Percentiles rank a stretch among this genome's conserved stretches.
phyloP scores from a whole-genome alignment of 2,329 filamentous ascomycete species.

The Trichophyton simii region DNA sequence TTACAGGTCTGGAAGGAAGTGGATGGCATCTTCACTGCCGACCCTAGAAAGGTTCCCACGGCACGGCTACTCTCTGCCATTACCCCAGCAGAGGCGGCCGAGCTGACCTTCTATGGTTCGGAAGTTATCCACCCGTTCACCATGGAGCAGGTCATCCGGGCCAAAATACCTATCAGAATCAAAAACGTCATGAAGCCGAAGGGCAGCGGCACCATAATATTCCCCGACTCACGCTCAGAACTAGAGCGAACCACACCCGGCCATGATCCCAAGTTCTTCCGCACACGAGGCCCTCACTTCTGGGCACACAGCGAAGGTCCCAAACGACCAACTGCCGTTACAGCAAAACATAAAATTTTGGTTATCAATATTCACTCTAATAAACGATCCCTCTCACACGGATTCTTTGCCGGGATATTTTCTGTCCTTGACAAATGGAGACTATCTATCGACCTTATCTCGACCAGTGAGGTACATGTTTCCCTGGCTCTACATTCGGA shows the following conservation, averaged over 20 bases:
- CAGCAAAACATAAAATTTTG: conserved; percentile 92
- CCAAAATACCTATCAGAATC: conserved; percentile 54
- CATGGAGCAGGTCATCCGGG: conserved; percentile 77
- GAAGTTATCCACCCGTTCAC: conserved; percentile 98
- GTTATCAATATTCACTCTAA: conserved; percentile 98
- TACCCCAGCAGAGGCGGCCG: conserved; percentile 86
- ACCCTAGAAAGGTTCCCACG: conserved; percentile 81
- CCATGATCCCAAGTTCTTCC: conserved; percentile 45
- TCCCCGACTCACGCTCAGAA: conserved; percentile 56
- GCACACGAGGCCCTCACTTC: conserved; percentile 35
- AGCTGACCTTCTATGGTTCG: conserved; percentile 85
- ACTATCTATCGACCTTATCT: conserved; percentile 90
- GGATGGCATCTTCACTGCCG: conserved; percentile 81
- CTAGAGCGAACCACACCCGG: conserved; percentile 39
- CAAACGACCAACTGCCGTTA: conserved; percentile 76
- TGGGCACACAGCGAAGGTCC: conserved; percentile 44
- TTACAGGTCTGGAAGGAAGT: conserved; percentile 99
- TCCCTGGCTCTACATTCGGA: conserved; percentile 91
- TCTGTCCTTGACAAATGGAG: conserved; percentile 75
- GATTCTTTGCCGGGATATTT: conserved; percentile 91
- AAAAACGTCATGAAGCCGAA: conserved; percentile 59
- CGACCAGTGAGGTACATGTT: conserved; percentile 90
- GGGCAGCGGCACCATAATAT: conserved; percentile 50
- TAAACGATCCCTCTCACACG: conserved; percentile 88
- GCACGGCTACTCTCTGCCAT: conserved; percentile 80